A percentile compares a stretch with the other conserved stretches of the same genome.
Evolutionary conservation across 306 rosid species (phyloP).

Genomic region (Acacia acuminata): DNA sequence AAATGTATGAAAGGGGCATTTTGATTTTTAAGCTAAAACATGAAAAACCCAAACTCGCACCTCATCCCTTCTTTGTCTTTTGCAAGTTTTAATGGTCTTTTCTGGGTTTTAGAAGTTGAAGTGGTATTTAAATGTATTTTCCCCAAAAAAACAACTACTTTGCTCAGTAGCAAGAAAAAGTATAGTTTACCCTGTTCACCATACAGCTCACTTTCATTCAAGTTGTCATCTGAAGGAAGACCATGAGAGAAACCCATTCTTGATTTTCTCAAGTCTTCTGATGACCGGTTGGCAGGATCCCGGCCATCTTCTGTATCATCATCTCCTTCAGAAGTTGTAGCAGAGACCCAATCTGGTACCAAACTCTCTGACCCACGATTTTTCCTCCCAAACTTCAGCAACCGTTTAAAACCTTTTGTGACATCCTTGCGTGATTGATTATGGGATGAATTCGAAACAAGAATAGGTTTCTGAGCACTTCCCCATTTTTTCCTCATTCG

Average conservation of each 20-base stretch:
- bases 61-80: too few species aligned
- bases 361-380: slow-evolving; percentile 85
- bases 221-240: slow-evolving; percentile 80
- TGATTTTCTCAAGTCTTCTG: slow-evolving; percentile 92
- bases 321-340: slow-evolving; percentile 99
- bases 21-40: too few species aligned
- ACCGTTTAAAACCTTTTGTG: slow-evolving; percentile 89
- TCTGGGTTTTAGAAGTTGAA: too few species aligned
- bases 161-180: slow-evolving; percentile 19
- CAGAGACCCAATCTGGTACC: slow-evolving; percentile 88
- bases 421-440: slow-evolving; percentile 91
- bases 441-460: slow-evolving; percentile 75
- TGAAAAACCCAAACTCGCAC: too few species aligned
- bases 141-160: not conserved
- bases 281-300: slow-evolving; percentile 81
- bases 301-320: slow-evolving; percentile 95
- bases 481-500: slow-evolving; percentile 99
- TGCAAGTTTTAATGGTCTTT: too few species aligned
- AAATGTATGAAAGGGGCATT: too few species aligned
- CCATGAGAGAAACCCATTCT: slow-evolving; percentile 95
- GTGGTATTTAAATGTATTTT: too few species aligned
- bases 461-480: slow-evolving; percentile 85
- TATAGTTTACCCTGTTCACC: slow-evolving; percentile 72
- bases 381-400: slow-evolving; percentile 92
- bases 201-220: slow-evolving; percentile 80